A percentile compares a stretch with the other conserved stretches of the same genome.
Evolutionary conservation across 495 filamentous ascomycete genomes (phyloP).

Genomic region (Achaetomiella virescens): DNA sequence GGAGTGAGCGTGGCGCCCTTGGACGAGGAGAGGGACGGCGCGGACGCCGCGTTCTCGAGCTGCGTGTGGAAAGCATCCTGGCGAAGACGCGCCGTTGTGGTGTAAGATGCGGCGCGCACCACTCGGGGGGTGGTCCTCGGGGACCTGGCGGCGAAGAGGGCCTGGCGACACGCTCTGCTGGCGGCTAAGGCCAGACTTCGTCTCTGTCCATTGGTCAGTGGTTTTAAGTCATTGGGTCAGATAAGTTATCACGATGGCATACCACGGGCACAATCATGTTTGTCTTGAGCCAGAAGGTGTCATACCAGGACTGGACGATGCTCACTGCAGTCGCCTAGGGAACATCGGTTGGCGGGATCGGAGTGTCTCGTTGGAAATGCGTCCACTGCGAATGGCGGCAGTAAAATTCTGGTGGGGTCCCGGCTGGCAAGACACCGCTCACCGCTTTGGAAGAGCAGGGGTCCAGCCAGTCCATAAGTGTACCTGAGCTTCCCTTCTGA

Average conservation of each 20-base stretch:
- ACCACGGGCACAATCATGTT: constrained; percentile 25
- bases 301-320: background rate
- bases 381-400: constrained; percentile 5
- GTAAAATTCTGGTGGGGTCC: constrained; percentile 9
- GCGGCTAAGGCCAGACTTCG: constrained; percentile 28
- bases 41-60: constrained; percentile 17
- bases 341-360: constrained; percentile 3
- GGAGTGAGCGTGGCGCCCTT: constrained; percentile 25
- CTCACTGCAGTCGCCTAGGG: background rate
- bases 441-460: background rate
- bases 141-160: constrained; percentile 11
- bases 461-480: no score
- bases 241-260: constrained; percentile 1
- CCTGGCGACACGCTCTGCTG: constrained; percentile 19
- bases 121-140: constrained; percentile 1
- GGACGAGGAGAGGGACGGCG: background rate
- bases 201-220: constrained; percentile 16
- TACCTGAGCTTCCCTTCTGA: no score
- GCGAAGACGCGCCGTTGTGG: constrained; percentile 20
- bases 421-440: background rate
- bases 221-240: background rate
- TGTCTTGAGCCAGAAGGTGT: constrained; percentile 1
- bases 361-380: constrained; percentile 9
- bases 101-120: constrained; percentile 17
- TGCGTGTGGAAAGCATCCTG: constrained; percentile 27